These are phyloP conservation scores for Phaeosphaeriaceae sp. DNA, from an alignment of 2,329 filamentous ascomycete genomes.

Conservation along the genomic window DNA sequence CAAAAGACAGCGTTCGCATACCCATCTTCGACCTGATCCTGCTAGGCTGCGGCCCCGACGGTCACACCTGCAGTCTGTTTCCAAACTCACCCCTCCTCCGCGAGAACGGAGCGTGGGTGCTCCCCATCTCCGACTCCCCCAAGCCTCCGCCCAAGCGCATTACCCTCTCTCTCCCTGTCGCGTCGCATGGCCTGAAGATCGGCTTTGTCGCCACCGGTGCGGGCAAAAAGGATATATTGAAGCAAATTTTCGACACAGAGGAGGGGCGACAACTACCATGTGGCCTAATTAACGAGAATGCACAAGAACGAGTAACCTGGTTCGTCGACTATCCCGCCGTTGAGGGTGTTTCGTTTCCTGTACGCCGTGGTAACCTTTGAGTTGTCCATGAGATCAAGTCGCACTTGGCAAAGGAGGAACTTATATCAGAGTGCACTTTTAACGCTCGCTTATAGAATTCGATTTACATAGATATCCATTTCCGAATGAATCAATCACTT, in stretches of 20 bases:
- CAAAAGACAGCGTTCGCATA: constrained; percentile 89
- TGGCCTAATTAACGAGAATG: constrained; percentile 82
- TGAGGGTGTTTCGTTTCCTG: constrained; percentile 82
- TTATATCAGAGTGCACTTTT: too few species aligned
- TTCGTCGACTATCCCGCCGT: constrained; percentile 89
- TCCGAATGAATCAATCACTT: too few species aligned
- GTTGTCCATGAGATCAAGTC: background rate
- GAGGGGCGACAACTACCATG: constrained; percentile 79
- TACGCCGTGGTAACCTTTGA: constrained; percentile 69
- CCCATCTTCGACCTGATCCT: constrained; percentile 95
- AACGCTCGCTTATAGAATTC: too few species aligned
- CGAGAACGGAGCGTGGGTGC: constrained; percentile 89
- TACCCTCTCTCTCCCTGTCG: constrained; percentile 89
- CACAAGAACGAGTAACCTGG: constrained; percentile 89
- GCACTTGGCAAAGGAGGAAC: too few species aligned
- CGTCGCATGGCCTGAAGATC: constrained; percentile 83
- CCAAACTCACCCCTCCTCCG: constrained; percentile 85
- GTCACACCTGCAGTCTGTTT: constrained; percentile 96
- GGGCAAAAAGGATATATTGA: constrained; percentile 90
- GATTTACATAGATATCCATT: too few species aligned
- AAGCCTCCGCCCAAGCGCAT: constrained; percentile 93
- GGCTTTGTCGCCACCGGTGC: constrained; percentile 90
- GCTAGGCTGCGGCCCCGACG: constrained; percentile 92
- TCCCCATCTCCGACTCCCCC: constrained; percentile 88
- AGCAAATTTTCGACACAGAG: constrained; percentile 84